Base-by-base conservation (phyloP, 148 eudicot species). In the Tetragonia tetragonoides region DNA sequence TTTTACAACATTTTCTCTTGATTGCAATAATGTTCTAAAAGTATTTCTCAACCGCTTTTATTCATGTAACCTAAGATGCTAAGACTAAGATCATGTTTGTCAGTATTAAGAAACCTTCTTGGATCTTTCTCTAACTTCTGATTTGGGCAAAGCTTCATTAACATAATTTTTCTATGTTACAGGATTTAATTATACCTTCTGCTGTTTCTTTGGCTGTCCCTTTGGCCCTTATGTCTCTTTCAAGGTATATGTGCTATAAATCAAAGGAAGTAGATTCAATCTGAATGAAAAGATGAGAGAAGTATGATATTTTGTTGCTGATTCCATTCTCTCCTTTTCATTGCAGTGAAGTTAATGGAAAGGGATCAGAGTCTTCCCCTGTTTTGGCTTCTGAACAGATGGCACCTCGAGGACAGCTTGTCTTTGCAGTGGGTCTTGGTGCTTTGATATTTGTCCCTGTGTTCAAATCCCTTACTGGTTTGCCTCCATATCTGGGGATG, bases 401-500 rank as follows among this genome's bases (percentile, higher is more conserved):
- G 96, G 99, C 99, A 67, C 99, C 99, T 81, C 88, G 97, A 53
- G 97, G 97, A 77, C 86, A 88, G 80, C 99, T 95, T 79, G 95
- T 95, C 72, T 93, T 95, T 62, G 82, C 81, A 24, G 93, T 93
- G 44, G 99, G 99, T 46, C 64, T 93, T 63, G 97, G 99, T 66
- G 97, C 97, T 77, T 81, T 95, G 75, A 37, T 95, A 71, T 95
- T 90, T 82, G 99, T 95, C 82, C 99, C 99, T 1, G 92, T 88
- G 40, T 95, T 95, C 88, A 95, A 93, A 81, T 82, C 92, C 70
- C 76, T 91, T 28, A 93, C 99, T 44, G 99, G 99, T 28, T 81
- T 95, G 83, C 99, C 99, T 47, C 99, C 99, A 57, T 95, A 86
- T 81, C 86, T 95, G 97, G 99, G 99, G 44, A 95, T 95, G 79